These are phyloP conservation scores for Phytophthora idaei DNA, from an alignment of 352 stramenopile genomes.

Conservation along the genomic window DNA sequence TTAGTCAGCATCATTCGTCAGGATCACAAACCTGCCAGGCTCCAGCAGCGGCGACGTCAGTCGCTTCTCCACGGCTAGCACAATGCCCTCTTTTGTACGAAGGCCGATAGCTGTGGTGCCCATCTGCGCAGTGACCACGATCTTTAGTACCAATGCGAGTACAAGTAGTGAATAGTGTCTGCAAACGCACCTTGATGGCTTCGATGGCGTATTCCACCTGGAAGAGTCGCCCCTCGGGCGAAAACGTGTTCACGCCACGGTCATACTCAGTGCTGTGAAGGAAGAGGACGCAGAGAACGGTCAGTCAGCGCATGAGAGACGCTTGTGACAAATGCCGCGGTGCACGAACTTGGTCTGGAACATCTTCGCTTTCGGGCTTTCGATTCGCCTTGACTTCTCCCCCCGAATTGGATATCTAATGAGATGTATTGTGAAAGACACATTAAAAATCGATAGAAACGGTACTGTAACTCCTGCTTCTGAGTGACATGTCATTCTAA, in stretches of 20 bases:
- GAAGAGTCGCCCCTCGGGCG: constrained; percentile 98
- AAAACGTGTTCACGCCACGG: constrained; percentile 99
- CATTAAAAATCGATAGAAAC: constrained; percentile 16
- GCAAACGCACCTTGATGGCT: constrained; percentile 92
- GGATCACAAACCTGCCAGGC: constrained; percentile 69
- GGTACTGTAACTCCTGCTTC: background rate
- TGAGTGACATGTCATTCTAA: constrained; percentile 5
- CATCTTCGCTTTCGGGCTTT: constrained; percentile 40
- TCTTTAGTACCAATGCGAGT: background rate
- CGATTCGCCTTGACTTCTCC: constrained; percentile 30
- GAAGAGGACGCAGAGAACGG: background rate
- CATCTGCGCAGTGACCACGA: constrained; percentile 60
- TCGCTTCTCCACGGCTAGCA: constrained; percentile 99
- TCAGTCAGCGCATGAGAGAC: background rate
- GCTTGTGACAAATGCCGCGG: background rate
- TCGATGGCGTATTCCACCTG: constrained; percentile 99
- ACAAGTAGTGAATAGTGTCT: background rate
- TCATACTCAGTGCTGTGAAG: constrained; percentile 97
- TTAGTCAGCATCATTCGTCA: background rate
- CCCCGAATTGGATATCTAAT: constrained; percentile 40
- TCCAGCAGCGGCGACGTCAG: constrained; percentile 97
- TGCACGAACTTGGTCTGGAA: constrained; percentile 68
- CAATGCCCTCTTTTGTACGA: constrained; percentile 96
- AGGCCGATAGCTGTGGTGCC: constrained; percentile 98
- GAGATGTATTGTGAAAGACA: constrained; percentile 18